Evolutionary conservation across 106 monocot genomes (phyloP).

Genomic region (Gastrodia elata): DNA sequence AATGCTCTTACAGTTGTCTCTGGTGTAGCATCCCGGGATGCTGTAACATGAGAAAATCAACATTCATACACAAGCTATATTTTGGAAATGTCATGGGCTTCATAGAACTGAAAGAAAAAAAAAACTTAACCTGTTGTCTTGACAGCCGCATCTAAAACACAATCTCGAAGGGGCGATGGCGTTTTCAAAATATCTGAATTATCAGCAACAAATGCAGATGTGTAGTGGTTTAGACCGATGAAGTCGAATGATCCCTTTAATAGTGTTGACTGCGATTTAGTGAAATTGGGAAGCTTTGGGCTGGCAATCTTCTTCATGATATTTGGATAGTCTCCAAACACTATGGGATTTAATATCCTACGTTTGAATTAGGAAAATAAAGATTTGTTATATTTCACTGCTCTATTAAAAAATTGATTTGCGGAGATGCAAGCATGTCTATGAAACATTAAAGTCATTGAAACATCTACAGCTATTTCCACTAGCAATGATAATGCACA

Average conservation of each 20-base stretch:
- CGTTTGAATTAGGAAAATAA: not conserved
- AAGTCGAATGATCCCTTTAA: slow-evolving; percentile 42
- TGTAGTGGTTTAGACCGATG: slow-evolving; percentile 35
- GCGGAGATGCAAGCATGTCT: too few species aligned
- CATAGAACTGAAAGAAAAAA: not conserved
- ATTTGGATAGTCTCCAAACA: slow-evolving; percentile 40
- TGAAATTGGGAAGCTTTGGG: slow-evolving; percentile 26
- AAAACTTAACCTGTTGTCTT: slow-evolving; percentile 14
- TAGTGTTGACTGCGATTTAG: slow-evolving; percentile 7
- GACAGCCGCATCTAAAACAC: slow-evolving; percentile 19
- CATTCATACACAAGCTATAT: not conserved
- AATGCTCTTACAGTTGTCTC: not conserved
- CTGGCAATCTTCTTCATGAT: slow-evolving; percentile 34
- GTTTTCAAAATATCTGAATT: not conserved
- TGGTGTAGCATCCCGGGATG: not conserved
- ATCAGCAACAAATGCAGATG: slow-evolving; percentile 21
- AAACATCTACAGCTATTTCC: too few species aligned
- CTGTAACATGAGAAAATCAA: not conserved
- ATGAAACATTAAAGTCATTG: too few species aligned
- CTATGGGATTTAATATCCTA: slow-evolving; percentile 27
- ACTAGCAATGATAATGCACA: too few species aligned
- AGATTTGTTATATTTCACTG: too few species aligned
- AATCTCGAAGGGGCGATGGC: slow-evolving; percentile 6
- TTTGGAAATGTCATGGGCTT: not conserved
- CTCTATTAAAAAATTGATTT: too few species aligned